phyloP scores from a whole-genome alignment of 2,329 filamentous ascomycete species.

The Neonectria coccinea region DNA sequence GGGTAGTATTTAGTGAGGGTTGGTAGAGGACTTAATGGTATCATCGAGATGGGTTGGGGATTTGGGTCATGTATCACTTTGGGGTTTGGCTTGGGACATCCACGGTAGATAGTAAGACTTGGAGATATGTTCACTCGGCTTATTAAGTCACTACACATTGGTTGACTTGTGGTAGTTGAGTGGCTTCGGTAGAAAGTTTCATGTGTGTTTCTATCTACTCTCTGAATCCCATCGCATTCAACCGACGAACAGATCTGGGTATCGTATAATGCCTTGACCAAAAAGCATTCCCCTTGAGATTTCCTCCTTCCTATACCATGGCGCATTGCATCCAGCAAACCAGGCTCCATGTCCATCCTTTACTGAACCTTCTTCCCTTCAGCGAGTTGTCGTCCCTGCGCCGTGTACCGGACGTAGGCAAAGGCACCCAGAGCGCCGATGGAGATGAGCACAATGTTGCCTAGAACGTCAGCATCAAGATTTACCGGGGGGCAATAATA shows the following conservation, averaged over 20 bases:
- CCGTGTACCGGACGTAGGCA: constrained; percentile 50
- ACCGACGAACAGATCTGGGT: constrained; percentile 21
- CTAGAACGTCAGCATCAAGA: constrained; percentile 34
- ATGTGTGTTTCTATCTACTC: neutral
- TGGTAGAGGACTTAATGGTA: neutral
- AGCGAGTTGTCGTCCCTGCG: constrained; percentile 45
- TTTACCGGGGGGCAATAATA: constrained; percentile 15
- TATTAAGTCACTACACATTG: too few species aligned
- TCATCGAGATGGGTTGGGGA: neutral
- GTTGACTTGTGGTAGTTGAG: neutral
- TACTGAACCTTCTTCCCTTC: constrained; percentile 49
- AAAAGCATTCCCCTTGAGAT: constrained; percentile 7
- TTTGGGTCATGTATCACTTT: neutral
- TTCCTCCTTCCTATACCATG: neutral
- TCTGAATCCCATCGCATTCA: neutral
- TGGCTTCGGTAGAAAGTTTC: neutral
- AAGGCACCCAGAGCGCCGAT: constrained; percentile 50
- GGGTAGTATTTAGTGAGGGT: neutral
- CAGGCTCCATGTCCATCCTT: neutral
- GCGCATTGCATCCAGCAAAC: neutral
- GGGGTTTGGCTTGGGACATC: neutral
- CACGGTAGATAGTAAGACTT: neutral
- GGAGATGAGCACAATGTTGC: constrained; percentile 52
- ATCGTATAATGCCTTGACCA: constrained; percentile 18
- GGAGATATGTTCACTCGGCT: too few species aligned